Evolutionary conservation across 2,329 filamentous ascomycete species (phyloP).

Genomic region (Stachybotrys elegans): DNA sequence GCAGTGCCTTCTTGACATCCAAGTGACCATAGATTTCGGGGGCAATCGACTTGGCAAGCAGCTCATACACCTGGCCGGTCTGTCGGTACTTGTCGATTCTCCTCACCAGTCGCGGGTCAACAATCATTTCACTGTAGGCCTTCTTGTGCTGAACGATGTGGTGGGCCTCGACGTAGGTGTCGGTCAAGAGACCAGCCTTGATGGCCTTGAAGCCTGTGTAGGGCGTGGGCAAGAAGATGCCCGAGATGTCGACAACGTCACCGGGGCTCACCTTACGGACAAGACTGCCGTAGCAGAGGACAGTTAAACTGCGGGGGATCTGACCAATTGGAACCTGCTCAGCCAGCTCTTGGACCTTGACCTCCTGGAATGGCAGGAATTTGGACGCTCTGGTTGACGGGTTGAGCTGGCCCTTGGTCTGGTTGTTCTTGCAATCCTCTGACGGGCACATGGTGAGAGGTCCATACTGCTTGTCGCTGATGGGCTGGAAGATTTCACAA

Average conservation of each 20-base stretch:
- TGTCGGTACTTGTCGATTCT: conserved; percentile 82
- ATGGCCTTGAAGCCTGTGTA: conserved; percentile 99
- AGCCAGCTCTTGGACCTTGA: conserved; percentile 99
- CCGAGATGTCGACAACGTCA: conserved; percentile 88
- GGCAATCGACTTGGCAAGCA: conserved; percentile 90
- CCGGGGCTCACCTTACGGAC: conserved; percentile 87
- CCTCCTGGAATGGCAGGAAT: conserved; percentile 94
- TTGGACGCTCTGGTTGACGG: conserved; percentile 95
- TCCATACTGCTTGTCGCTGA: conserved; percentile 85
- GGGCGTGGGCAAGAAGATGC: conserved; percentile 93
- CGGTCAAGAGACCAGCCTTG: conserved; percentile 89
- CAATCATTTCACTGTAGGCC: conserved; percentile 86
- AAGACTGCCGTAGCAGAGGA: conserved; percentile 83
- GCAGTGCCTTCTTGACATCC: conserved; percentile 95
- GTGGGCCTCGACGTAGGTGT: conserved; percentile 95
- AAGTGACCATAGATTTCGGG: conserved; percentile 95
- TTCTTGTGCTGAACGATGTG: conserved; percentile 95
- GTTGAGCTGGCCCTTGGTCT: conserved; percentile 89
- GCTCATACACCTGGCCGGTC: conserved; percentile 91
- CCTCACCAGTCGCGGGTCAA: conserved; percentile 73
- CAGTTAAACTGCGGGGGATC: conserved; percentile 85
- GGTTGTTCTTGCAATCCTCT: conserved; percentile 82
- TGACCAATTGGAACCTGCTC: conserved; percentile 98
- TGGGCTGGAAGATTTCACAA: conserved; percentile 94
- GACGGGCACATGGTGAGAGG: conserved; percentile 86